phyloP scores from a whole-genome alignment of 441 rosid genomes.

The Aquilaria agallochum region DNA sequence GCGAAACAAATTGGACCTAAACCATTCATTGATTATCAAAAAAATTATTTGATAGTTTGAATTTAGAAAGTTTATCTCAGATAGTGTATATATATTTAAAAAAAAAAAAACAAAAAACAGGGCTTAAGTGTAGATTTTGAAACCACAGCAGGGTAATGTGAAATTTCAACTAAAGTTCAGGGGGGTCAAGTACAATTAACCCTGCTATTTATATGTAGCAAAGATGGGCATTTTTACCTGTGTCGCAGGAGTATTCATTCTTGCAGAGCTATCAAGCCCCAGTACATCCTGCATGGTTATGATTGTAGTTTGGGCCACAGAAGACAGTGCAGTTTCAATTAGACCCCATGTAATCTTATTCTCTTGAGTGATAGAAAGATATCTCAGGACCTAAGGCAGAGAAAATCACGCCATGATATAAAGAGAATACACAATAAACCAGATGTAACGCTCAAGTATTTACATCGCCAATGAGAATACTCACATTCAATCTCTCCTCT shows the following conservation, averaged over 20 bases:
- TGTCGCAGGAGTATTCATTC: slow-evolving; percentile 96
- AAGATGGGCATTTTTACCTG: slow-evolving; percentile 34
- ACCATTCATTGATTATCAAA: too few species aligned
- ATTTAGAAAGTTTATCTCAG: too few species aligned
- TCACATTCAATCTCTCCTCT: slow-evolving; percentile 74
- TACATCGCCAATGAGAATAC: slow-evolving; percentile 12
- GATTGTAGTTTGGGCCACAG: slow-evolving; percentile 78
- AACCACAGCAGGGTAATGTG: too few species aligned
- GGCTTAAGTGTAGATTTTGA: too few species aligned
- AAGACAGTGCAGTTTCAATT: slow-evolving; percentile 61
- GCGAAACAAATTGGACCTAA: too few species aligned
- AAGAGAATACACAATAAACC: neutral
- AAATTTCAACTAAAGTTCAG: too few species aligned
- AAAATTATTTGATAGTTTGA: too few species aligned
- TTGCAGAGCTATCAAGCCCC: slow-evolving; percentile 74
- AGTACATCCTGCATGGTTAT: slow-evolving; percentile 94
- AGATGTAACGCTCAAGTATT: neutral
- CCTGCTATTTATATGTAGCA: too few species aligned
- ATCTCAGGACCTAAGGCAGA: slow-evolving; percentile 51
- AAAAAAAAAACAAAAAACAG: too few species aligned
- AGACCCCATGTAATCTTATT: slow-evolving; percentile 63
- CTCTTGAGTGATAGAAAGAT: slow-evolving; percentile 54
- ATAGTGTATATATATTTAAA: too few species aligned
- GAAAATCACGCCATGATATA: slow-evolving; percentile 5
- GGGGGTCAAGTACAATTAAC: too few species aligned